Evolutionary conservation across 305 asterid genomes (phyloP).

Genomic region (Fraxinus xanthoxyloides): DNA sequence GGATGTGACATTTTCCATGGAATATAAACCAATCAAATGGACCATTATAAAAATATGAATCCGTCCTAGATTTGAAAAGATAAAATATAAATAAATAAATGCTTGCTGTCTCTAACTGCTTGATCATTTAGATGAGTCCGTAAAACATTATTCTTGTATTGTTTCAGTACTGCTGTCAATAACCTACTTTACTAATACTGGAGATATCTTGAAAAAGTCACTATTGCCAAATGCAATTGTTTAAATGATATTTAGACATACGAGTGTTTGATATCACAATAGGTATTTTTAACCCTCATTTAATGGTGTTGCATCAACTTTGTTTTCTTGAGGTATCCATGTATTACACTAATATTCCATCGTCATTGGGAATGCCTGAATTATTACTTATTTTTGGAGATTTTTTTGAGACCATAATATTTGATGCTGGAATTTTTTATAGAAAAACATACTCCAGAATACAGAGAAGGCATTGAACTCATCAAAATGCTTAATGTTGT

Average conservation of each 20-base stretch:
- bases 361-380: neutral
- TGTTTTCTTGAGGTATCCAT: neutral
- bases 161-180: too few relatives aligned
- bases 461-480: neutral
- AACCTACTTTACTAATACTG: too few relatives aligned
- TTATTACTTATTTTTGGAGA: neutral
- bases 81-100: too few relatives aligned
- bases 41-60: too few relatives aligned
- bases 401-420: neutral
- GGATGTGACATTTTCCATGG: too few relatives aligned
- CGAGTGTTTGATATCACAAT: neutral
- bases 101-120: too few relatives aligned
- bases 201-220: too few relatives aligned
- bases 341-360: neutral
- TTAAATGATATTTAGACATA: neutral
- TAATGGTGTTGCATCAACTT: neutral
- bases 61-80: neutral
- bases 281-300: neutral
- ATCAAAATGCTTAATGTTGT: conserved; percentile 3
- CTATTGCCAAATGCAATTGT: neutral
- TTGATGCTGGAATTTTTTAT: neutral
- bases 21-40: too few relatives aligned
- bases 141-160: too few relatives aligned
- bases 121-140: too few relatives aligned
- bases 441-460: neutral